Evolutionary conservation across 2,329 filamentous ascomycete species (phyloP), one percentile per base, ranked within the genome.

Genomic region (Ustilaginoidea virens): DNA sequence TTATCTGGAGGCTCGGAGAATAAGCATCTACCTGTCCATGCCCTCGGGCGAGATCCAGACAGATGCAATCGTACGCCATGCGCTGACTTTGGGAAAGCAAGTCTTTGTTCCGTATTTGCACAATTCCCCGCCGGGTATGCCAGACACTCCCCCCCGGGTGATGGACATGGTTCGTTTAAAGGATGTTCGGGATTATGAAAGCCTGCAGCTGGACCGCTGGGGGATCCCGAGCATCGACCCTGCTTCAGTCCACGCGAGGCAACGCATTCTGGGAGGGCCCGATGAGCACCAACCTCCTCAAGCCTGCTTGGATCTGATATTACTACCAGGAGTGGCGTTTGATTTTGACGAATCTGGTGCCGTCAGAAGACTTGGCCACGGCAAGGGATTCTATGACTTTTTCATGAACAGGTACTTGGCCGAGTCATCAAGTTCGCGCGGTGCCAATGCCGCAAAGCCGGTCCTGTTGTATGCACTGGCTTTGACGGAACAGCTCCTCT

Each of bases 321-420:
- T 98, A 17, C 71, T 96, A 63, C 90, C 90, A 1, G 90, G 86
- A 9, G 80, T 98, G 44, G 87, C 83, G 3, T 98, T 98, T 53
- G 86, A 94, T 50, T 41, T 61, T 28, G 63, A 71, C 34, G 46
- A 54, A 8, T 53, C 53, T 15, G 61, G 61, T 3, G 59, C 58
- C 9, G 67, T 90, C 35, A 70, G 77, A 40, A 69, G 90, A 42
- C 66, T 96, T 13, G 90, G 90, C 23, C 90, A 98, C 53, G 90
- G 90, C 32, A 92, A 83, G 53, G 90, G 90, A 18, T 98, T 92
- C 58, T 98, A 98, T 61, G 90, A 98, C 58, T 80, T 75, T 52
- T 98, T 93, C 53, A 58, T 98, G 47, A 71, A 77, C 45, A 72
- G 77, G 41, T 92, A 86, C 44, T 50, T 57, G 29, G 48, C 66